A percentile compares a stretch with the other conserved stretches of the same genome.
phyloP scores from a whole-genome alignment of 805 yeast species.

The Zygosaccharomyces bisporus region DNA sequence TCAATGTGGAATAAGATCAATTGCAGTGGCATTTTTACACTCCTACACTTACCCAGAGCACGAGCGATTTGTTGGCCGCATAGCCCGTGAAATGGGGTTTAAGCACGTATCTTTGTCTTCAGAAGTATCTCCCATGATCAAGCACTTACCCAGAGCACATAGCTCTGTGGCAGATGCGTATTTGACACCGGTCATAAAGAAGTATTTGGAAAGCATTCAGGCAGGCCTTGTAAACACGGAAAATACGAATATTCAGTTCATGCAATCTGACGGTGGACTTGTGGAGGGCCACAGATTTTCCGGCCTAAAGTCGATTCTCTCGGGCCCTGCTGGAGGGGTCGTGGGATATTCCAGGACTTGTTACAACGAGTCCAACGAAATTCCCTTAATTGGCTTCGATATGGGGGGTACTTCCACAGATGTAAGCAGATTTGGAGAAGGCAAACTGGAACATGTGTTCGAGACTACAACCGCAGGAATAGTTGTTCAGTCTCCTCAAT shows the following conservation, averaged over 20 bases:
- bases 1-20: constrained; percentile 56
- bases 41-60: constrained; percentile 70
- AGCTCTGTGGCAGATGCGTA: constrained; percentile 80
- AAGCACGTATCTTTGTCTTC: constrained; percentile 62
- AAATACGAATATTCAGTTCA: constrained; percentile 58
- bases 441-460: constrained; percentile 72
- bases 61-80: constrained; percentile 53
- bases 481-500: constrained; percentile 77
- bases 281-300: constrained; percentile 79
- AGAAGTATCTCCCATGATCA: constrained; percentile 72
- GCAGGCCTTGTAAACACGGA: constrained; percentile 54
- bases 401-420: constrained; percentile 93
- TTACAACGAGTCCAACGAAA: constrained; percentile 46
- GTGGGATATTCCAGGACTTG: constrained; percentile 89
- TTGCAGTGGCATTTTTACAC: constrained; percentile 70
- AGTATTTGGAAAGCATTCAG: constrained; percentile 58
- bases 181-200: constrained; percentile 69
- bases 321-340: constrained; percentile 98
- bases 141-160: constrained; percentile 67
- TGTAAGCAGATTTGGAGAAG: constrained; percentile 66
- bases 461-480: constrained; percentile 82
- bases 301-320: constrained; percentile 80
- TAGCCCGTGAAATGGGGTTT: constrained; percentile 66
- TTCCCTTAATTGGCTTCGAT: constrained; percentile 75
- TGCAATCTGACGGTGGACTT: constrained; percentile 96